phyloP scores from a whole-genome alignment of 345 rosid species.

The Raphanus sativus region DNA sequence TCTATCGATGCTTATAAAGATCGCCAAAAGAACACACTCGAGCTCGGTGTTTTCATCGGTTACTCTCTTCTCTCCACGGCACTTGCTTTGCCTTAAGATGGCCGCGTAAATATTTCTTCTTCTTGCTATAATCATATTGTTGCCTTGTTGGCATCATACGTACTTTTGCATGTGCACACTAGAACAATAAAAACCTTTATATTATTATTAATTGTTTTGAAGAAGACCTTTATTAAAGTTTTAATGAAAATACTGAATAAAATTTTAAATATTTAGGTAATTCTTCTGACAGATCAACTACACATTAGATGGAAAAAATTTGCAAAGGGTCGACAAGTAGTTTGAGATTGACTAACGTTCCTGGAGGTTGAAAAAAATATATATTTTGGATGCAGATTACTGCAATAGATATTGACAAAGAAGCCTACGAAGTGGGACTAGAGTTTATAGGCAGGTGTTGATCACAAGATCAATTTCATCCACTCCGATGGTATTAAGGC shows the following conservation, averaged over 20 bases:
- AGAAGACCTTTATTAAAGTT: no score
- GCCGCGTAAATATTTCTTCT: conserved; percentile 38
- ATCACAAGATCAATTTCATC: conserved; percentile 57
- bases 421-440: conserved; percentile 39
- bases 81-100: conserved; percentile 57
- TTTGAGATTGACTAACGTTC: no score
- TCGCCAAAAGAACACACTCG: conserved; percentile 59
- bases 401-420: conserved; percentile 44
- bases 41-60: conserved; percentile 73
- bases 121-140: not conserved
- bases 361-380: no score
- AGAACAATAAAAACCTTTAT: not conserved
- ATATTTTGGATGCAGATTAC: conserved; percentile 37
- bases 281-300: not conserved
- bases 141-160: not conserved
- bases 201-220: no score
- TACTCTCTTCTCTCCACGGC: conserved; percentile 63
- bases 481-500: not conserved
- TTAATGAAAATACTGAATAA: not conserved
- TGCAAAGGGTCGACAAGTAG: not conserved
- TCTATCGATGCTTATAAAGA: conserved; percentile 50
- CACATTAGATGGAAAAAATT: not conserved
- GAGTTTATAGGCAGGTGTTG: conserved; percentile 38
- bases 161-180: not conserved
- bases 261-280: not conserved